Evolutionary conservation across 2,329 filamentous ascomycete species (phyloP).

Genomic region (Monosporascus sp.): DNA sequence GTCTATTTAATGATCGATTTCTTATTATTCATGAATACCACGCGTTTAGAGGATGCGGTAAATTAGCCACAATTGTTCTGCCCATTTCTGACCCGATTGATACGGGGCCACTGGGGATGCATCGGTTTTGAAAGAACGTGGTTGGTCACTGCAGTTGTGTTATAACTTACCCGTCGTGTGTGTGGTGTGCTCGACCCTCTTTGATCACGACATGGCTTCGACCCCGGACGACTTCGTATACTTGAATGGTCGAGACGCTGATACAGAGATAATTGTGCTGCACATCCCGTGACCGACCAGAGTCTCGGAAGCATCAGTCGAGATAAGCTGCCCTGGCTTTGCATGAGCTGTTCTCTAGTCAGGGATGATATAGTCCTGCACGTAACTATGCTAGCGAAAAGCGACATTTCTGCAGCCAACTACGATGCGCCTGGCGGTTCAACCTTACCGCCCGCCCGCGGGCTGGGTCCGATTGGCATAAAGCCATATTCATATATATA

Average conservation of each 20-base stretch:
- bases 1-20: no score
- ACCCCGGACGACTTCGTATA: not conserved
- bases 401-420: no score
- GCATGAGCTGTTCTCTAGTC: not conserved
- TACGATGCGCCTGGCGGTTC: no score
- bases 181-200: not conserved
- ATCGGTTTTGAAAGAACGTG: not conserved
- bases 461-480: no score
- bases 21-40: no score
- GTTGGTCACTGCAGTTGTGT: not conserved
- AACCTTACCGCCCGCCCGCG: no score
- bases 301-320: not conserved
- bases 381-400: constrained; percentile 1
- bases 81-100: not conserved
- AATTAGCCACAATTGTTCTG: no score
- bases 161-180: not conserved
- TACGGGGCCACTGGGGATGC: not conserved
- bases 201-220: not conserved
- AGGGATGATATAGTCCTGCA: not conserved
- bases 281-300: not conserved
- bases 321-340: not conserved
- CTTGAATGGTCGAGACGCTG: not conserved
- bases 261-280: not conserved
- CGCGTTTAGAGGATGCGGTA: no score
- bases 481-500: no score